These are phyloP conservation scores for Paraglomus brasilianum DNA, from an alignment of 192 early-diverging fungal species.

Conservation along the genomic window DNA sequence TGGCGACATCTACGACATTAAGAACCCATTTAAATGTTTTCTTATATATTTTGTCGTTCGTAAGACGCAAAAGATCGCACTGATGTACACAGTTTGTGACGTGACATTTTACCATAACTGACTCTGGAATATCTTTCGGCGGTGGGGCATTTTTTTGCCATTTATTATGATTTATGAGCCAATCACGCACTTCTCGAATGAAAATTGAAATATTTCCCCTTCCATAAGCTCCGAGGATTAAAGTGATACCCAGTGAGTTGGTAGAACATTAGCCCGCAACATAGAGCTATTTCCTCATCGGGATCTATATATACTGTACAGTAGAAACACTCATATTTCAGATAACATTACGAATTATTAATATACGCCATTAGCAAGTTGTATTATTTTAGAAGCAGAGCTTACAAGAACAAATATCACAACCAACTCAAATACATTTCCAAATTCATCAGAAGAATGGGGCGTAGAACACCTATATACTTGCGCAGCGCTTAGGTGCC, in stretches of 20 bases:
- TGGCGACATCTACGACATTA: slow-evolving; percentile 14
- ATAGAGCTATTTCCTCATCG: no score
- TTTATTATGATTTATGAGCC: neutral
- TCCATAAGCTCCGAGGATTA: neutral
- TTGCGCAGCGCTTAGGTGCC: no score
- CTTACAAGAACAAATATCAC: no score
- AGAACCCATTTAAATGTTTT: slow-evolving; percentile 2
- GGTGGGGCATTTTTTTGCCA: slow-evolving; percentile 2
- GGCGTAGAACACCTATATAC: no score
- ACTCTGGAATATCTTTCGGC: slow-evolving; percentile 6
- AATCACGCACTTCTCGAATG: slow-evolving; percentile 13
- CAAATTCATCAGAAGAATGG: no score
- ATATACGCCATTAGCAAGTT: no score
- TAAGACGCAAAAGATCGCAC: neutral
- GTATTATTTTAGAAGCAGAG: no score
- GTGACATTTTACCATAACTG: slow-evolving; percentile 4
- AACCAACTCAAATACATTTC: no score
- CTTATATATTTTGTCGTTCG: neutral
- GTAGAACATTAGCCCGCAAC: no score
- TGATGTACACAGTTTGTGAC: slow-evolving; percentile 14
- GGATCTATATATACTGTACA: no score
- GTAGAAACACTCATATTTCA: no score
- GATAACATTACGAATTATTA: no score
- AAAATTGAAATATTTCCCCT: neutral
- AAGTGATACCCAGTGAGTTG: neutral